phyloP scores from a whole-genome alignment of 225 moss, liverwort and hornwort genomes.

The Pseudisothecium myosuroides region DNA sequence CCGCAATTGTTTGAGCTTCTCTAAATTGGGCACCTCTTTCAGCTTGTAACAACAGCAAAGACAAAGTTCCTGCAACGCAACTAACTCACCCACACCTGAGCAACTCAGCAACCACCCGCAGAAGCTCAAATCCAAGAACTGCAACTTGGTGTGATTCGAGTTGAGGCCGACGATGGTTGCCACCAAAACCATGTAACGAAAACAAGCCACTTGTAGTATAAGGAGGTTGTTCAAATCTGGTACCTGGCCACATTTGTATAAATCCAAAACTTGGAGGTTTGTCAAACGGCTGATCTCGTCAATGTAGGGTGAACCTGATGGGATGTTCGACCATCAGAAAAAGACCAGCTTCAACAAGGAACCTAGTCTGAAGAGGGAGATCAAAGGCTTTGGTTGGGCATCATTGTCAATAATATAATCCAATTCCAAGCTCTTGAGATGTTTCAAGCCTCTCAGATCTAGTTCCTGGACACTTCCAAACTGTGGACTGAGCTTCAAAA shows the following conservation, averaged over 20 bases:
- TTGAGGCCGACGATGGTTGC: fast-evolving
- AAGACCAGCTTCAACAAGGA: too few relatives aligned
- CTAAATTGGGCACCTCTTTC: too few relatives aligned
- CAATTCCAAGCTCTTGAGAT: too few relatives aligned
- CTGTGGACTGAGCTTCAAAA: too few relatives aligned
- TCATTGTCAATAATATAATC: too few relatives aligned
- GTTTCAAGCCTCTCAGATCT: too few relatives aligned
- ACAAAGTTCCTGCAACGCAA: too few relatives aligned
- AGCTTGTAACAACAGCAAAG: fast-evolving
- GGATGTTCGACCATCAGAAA: too few relatives aligned
- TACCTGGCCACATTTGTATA: fast-evolving
- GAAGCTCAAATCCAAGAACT: neutral
- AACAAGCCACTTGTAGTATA: neutral
- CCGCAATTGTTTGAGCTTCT: too few relatives aligned
- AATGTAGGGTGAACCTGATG: neutral
- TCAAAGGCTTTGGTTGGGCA: too few relatives aligned
- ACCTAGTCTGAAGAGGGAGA: too few relatives aligned
- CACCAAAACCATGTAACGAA: fast-evolving
- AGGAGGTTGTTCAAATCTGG: neutral
- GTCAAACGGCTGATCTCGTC: neutral
- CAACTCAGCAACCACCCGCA: fast-evolving
- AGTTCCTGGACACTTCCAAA: fast-evolving
- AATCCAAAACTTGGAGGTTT: neutral
- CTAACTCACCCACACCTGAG: too few relatives aligned
- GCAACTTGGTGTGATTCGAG: neutral